Evolutionary conservation across 2,329 filamentous ascomycete genomes (phyloP).

Genomic region (Bisporella sp.): DNA sequence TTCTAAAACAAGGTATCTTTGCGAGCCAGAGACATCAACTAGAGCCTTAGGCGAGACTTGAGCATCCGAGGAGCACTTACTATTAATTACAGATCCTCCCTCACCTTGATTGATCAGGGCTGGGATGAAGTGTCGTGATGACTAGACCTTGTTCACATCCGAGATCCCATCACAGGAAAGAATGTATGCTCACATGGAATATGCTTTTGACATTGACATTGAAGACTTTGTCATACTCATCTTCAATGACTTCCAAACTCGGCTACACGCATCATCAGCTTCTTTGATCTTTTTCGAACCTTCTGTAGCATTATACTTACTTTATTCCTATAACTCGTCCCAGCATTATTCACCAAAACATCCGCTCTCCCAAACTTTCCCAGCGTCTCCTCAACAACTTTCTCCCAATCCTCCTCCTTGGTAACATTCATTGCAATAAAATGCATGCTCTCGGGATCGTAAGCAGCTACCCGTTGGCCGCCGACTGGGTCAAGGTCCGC

Average conservation of each 20-base stretch:
- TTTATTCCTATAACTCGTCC: slow-evolving; percentile 52
- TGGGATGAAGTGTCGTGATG: slow-evolving; percentile 50
- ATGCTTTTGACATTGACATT: slow-evolving; percentile 63
- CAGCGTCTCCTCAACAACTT: slow-evolving; percentile 37
- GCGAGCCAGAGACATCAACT: too few species aligned
- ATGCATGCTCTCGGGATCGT: slow-evolving; percentile 18
- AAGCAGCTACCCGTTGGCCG: slow-evolving; percentile 40
- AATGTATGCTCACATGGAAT: slow-evolving; percentile 36
- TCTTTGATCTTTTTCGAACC: neutral
- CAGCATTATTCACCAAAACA: slow-evolving; percentile 55
- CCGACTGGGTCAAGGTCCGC: slow-evolving; percentile 51
- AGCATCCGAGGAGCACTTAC: neutral
- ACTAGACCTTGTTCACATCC: slow-evolving; percentile 20
- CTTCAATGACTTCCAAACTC: slow-evolving; percentile 55
- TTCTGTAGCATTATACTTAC: slow-evolving; percentile 5
- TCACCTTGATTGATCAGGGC: slow-evolving; percentile 51
- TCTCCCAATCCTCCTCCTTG: slow-evolving; percentile 45
- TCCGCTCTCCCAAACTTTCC: slow-evolving; percentile 45
- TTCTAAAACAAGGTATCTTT: neutral
- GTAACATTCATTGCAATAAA: slow-evolving; percentile 45
- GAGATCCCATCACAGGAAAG: neutral
- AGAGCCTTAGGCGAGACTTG: too few species aligned
- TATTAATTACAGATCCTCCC: slow-evolving; percentile 56
- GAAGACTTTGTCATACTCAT: slow-evolving; percentile 60
- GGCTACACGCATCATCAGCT: slow-evolving; percentile 28